Base-by-base conservation (phyloP, 192 early-diverging fungal genomes). In the Physocladia obscura region DNA sequence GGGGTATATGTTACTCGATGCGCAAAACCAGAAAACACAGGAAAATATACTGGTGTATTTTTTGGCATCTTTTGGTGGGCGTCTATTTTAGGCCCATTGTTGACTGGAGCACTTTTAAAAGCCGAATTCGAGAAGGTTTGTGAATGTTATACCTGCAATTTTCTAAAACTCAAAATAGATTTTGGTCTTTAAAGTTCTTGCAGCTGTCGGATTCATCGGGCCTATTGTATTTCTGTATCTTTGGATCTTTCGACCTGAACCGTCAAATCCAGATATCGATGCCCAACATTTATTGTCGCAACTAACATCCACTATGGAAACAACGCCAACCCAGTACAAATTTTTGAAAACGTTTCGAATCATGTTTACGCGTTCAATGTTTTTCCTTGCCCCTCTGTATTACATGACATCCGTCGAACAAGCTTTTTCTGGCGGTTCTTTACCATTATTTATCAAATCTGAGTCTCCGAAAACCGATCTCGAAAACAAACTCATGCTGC, bases 51-150 rank as follows among this genome's bases (percentile, higher is more conserved):
- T 4, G 63, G 71, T 27, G 31, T 67, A 17, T 73, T 73, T 39
- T 73, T 67, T 48, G 71, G 71, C 36, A 38, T 73, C 17, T 67
- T 73, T n/a, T 63, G 62, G 58, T 49, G 54, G 27, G 57, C 71
- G 3, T 36, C 35, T 1, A 67, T 73, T 29, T 31, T 73, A 19
- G 71, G 71, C 2, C 71, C 71, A 2, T 34, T 73, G 5, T 32
- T 73, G 21, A 62, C 40, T 4, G 19, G 39, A 6, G 8, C 49
- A 0, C 27, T 73, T n/a, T 52, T 73, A 26, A 27, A 70, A 70
- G 36, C 56, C 1, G 39, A 59, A 13, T 15, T 70, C 26, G 68
- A 58, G 21, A 70, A 57, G 65, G 65, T 68, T 13, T 64, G 27
- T 49, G 17, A 52, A 24, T 39, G 26, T 29, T 27, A 31, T 56